Conservation (phyloP, 257 asterid genomes). For the Solanum dulcamara region DNA sequence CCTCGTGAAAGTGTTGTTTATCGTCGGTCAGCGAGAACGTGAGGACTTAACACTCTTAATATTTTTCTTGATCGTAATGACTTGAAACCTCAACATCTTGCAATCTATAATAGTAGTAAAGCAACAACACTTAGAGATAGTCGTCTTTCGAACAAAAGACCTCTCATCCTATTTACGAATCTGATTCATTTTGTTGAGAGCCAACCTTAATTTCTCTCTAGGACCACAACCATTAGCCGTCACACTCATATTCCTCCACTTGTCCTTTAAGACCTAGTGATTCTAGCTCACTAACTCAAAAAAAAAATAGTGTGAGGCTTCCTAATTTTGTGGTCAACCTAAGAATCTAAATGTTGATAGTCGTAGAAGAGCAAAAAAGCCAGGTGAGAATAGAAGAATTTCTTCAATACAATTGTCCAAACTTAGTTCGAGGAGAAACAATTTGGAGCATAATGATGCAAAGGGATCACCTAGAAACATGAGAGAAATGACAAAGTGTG, state of each 20-base stretch:
- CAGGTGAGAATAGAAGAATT: constrained; percentile 32
- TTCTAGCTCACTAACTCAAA: constrained; percentile 23
- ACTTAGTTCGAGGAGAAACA: constrained; percentile 30
- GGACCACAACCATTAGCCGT: constrained; percentile 94
- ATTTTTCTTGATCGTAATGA: no score
- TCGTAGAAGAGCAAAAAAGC: constrained; percentile 26
- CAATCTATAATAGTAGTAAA: constrained; percentile 45
- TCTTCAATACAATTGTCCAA: constrained; percentile 59
- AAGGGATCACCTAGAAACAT: constrained; percentile 38
- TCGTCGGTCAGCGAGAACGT: no score
- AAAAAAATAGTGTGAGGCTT: constrained; percentile 14
- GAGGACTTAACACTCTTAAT: no score
- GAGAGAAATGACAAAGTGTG: constrained; percentile 24
- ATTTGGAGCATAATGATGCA: constrained; percentile 20
- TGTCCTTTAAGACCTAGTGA: constrained; percentile 49
- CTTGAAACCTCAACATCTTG: no score
- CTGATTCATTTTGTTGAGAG: constrained; percentile 58
- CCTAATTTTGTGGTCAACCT: constrained; percentile 23
- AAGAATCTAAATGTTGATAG: constrained; percentile 51
- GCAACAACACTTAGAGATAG: background rate
- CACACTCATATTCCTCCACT: constrained; percentile 98
- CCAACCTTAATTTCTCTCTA: constrained; percentile 69
- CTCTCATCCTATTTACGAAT: constrained; percentile 51
- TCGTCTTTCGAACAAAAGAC: constrained; percentile 6
- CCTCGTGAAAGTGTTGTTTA: no score